phyloP scores from a whole-genome alignment of 2,329 filamentous ascomycete species.

The Claviceps digitariae region DNA sequence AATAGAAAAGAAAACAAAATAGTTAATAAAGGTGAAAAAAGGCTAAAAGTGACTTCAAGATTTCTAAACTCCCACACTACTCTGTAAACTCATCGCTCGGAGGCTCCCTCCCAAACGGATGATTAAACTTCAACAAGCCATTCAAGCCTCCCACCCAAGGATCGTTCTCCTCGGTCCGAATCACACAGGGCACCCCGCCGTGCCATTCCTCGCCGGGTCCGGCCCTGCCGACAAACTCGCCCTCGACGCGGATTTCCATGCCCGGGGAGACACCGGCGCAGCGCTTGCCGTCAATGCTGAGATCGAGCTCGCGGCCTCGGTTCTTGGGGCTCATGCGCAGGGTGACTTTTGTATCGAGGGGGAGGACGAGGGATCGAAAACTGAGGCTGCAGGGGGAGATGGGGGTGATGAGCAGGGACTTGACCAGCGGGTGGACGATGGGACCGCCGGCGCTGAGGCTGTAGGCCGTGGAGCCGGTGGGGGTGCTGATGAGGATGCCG shows the following conservation, averaged over 20 bases:
- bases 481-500: conserved; percentile 86
- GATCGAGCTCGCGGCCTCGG: conserved; percentile 59
- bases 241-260: conserved; percentile 78
- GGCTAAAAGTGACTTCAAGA: too few relatives aligned
- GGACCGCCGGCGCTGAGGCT: conserved; percentile 83
- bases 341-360: conserved; percentile 71
- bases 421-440: conserved; percentile 88
- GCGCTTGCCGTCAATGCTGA: conserved; percentile 66
- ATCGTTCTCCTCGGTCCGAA: conserved; percentile 65
- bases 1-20: too few relatives aligned
- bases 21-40: too few relatives aligned
- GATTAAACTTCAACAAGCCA: conserved; percentile 89
- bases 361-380: conserved; percentile 82
- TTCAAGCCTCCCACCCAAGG: conserved; percentile 96
- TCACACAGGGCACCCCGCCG: conserved; percentile 85
- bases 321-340: conserved; percentile 73
- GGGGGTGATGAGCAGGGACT: conserved; percentile 77
- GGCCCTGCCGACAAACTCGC: conserved; percentile 54
- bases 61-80: too few relatives aligned
- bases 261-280: conserved; percentile 56
- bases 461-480: conserved; percentile 91
- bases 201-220: conserved; percentile 38
- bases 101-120: conserved; percentile 61
- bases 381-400: conserved; percentile 87
- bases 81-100: conserved; percentile 14